A percentile compares a stretch with the other conserved stretches of the same genome.
Conservation (phyloP, 495 filamentous ascomycete species). For the Aspergillus incahuasiensis region DNA sequence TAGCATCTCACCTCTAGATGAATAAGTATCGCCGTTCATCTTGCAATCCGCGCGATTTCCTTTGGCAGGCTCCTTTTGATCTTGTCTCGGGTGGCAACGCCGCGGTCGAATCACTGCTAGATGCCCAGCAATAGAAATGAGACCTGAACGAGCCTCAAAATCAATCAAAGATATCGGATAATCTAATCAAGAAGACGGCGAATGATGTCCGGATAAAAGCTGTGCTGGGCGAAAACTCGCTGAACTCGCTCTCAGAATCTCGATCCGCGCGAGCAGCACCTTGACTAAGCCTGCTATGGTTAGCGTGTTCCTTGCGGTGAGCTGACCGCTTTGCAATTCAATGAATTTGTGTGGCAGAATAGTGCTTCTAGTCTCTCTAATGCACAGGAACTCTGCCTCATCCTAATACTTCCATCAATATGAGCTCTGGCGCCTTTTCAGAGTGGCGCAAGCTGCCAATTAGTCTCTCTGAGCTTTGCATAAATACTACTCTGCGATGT, state of each 20-base stretch:
- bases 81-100: constrained; percentile 1
- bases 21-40: constrained; percentile 89
- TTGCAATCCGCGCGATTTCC: constrained; percentile 29
- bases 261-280: constrained; percentile 20
- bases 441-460: constrained; percentile 82
- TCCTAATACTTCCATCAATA: constrained; percentile 12
- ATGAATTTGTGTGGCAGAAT: constrained; percentile 22
- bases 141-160: background rate
- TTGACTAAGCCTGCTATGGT: constrained; percentile 10
- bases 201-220: constrained; percentile 5
- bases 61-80: constrained; percentile 6
- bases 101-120: background rate
- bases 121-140: too few species aligned
- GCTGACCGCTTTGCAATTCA: constrained; percentile 28
- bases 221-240: constrained; percentile 24
- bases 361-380: background rate
- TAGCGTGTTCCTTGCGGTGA: constrained; percentile 11
- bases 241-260: background rate
- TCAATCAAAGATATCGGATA: constrained; percentile 1
- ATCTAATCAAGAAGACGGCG: constrained; percentile 1
- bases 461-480: constrained; percentile 74
- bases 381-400: background rate
- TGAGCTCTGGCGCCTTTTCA: constrained; percentile 34
- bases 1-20: constrained; percentile 61
- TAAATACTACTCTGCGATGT: constrained; percentile 85